These are phyloP conservation scores for Daedaleopsis sinensis DNA, from an alignment of 768 basidiomycete species.

Conservation along the genomic window DNA sequence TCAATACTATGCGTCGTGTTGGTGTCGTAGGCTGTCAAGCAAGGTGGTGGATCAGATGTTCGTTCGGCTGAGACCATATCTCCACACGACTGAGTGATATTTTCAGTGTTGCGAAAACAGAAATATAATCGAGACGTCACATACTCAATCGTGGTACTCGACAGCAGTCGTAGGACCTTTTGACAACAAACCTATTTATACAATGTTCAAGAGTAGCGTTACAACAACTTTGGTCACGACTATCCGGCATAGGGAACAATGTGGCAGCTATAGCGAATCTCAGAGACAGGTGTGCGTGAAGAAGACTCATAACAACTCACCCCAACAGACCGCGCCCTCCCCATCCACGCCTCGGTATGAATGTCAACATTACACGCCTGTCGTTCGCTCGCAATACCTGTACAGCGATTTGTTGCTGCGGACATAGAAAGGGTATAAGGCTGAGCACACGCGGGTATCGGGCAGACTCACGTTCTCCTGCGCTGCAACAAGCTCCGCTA, in stretches of 20 bases:
- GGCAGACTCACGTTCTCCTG: constrained; percentile 71
- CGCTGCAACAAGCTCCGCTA: constrained; percentile 73
- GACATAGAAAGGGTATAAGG: background rate
- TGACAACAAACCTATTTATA: too few species aligned
- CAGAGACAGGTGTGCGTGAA: background rate
- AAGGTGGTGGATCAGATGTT: constrained; percentile 29
- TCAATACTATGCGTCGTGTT: too few species aligned
- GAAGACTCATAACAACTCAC: constrained; percentile 47
- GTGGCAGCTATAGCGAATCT: constrained; percentile 20
- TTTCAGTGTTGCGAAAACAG: too few species aligned
- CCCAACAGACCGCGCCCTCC: constrained; percentile 87
- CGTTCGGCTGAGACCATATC: too few species aligned
- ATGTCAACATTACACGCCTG: constrained; percentile 33
- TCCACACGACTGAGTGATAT: too few species aligned
- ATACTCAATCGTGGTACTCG: too few species aligned
- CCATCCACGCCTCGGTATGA: constrained; percentile 56
- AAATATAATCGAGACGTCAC: too few species aligned
- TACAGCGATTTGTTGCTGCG: constrained; percentile 60
- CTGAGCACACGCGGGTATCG: background rate
- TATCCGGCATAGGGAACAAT: constrained; percentile 22
- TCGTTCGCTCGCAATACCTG: constrained; percentile 56
- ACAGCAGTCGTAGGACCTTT: too few species aligned
- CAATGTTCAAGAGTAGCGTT: background rate
- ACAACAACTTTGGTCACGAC: background rate
- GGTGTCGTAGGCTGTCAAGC: constrained; percentile 43